Percentiles rank a stretch among this genome's conserved stretches.
These are phyloP conservation scores for Tuber aestivum DNA, from an alignment of 495 filamentous ascomycete species.

Conservation along the genomic window DNA sequence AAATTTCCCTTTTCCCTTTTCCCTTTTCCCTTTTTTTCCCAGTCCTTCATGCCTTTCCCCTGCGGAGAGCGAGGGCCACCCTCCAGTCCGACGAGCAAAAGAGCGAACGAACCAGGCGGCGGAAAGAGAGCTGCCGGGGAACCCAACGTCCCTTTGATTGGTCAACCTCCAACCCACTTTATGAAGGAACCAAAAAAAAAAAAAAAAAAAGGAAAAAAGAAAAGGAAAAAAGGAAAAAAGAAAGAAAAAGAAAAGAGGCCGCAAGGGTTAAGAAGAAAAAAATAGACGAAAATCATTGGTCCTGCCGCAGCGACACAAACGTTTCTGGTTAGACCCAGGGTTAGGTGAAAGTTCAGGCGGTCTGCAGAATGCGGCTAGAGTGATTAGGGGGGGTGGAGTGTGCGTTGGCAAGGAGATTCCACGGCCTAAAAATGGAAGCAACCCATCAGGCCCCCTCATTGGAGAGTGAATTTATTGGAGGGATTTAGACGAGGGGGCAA, in stretches of 20 bases:
- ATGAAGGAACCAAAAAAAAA: neutral
- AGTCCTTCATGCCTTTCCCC: slow-evolving; percentile 11
- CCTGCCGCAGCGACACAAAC: slow-evolving; percentile 31
- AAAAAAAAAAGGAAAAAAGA: neutral
- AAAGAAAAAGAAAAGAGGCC: slow-evolving; percentile 13
- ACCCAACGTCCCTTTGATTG: slow-evolving; percentile 18
- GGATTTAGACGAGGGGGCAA: slow-evolving; percentile 33
- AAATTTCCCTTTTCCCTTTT: neutral
- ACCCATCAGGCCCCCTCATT: slow-evolving; percentile 32
- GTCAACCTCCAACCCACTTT: slow-evolving; percentile 30
- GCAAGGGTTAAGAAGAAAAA: slow-evolving; percentile 36
- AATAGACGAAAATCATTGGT: slow-evolving; percentile 35
- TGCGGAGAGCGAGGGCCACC: slow-evolving; percentile 38
- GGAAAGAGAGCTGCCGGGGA: slow-evolving; percentile 30
- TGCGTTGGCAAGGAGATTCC: slow-evolving; percentile 42
- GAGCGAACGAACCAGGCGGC: slow-evolving; percentile 35
- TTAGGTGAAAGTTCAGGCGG: slow-evolving; percentile 36
- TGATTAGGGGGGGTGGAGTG: slow-evolving; percentile 37
- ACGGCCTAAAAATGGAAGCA: slow-evolving; percentile 43
- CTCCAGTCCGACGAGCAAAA: slow-evolving; percentile 26
- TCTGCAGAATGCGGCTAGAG: slow-evolving; percentile 37
- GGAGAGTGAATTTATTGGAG: slow-evolving; percentile 21
- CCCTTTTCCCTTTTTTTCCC: slow-evolving; percentile 1
- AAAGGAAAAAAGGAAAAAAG: neutral
- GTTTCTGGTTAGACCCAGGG: slow-evolving; percentile 39